Conservation (phyloP, 176 grass and related monocot genomes). For the Puya raimondii region DNA sequence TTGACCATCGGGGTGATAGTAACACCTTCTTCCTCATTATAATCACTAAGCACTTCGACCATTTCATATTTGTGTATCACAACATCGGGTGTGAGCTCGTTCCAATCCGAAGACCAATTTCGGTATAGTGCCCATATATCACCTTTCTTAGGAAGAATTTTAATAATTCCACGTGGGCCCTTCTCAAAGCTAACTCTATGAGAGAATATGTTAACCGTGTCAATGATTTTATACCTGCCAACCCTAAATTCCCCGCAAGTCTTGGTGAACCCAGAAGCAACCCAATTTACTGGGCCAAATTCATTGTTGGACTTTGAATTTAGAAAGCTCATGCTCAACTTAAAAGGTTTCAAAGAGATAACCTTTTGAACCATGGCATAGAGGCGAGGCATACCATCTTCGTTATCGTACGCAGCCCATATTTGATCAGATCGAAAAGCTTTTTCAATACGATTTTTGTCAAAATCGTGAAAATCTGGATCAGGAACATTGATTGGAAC, state of each 20-base stretch:
- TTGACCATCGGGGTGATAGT: constrained; percentile 44
- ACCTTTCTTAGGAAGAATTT: constrained; percentile 53
- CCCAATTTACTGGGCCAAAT: constrained; percentile 53
- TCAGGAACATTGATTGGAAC: constrained; percentile 50
- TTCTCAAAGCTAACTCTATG: constrained; percentile 53
- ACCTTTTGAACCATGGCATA: constrained; percentile 64
- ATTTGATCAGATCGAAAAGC: constrained; percentile 54
- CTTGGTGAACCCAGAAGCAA: constrained; percentile 49
- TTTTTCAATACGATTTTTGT: constrained; percentile 55
- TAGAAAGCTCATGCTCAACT: constrained; percentile 59
- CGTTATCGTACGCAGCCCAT: constrained; percentile 60
- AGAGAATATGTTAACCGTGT: constrained; percentile 69
- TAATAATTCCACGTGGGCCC: constrained; percentile 48
- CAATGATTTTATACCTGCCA: constrained; percentile 49
- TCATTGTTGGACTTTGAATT: constrained; percentile 70
- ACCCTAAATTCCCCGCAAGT: constrained; percentile 66
- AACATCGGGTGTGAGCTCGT: constrained; percentile 53
- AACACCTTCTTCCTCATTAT: constrained; percentile 37
- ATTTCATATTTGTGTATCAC: constrained; percentile 53
- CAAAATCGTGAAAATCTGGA: constrained; percentile 62
- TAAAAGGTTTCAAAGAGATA: constrained; percentile 51
- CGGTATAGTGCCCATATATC: constrained; percentile 58
- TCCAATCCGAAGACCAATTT: constrained; percentile 60
- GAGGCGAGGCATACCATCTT: constrained; percentile 64
- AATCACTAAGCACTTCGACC: constrained; percentile 48